Percentiles rank a stretch among this genome's conserved stretches.
Evolutionary conservation across 768 basidiomycete genomes (phyloP).

Genomic region (Xanthoconium purpureum): DNA sequence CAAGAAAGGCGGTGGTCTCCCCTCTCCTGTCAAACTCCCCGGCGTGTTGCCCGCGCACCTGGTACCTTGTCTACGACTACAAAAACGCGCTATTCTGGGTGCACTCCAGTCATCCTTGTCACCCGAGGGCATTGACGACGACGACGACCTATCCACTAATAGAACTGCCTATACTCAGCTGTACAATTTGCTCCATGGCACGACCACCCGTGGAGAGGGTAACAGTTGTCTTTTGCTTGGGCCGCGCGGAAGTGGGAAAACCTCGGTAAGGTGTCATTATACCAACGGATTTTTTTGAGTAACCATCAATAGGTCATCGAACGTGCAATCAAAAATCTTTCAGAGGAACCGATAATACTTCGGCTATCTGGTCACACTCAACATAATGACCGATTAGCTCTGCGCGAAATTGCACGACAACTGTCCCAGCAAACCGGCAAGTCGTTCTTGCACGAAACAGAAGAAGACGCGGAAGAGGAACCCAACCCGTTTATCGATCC

Average conservation of each 20-base stretch:
- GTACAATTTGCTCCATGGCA: slow-evolving; percentile 63
- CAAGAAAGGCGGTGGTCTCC: slow-evolving; percentile 9
- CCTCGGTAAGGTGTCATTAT: slow-evolving; percentile 44
- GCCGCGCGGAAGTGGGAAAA: slow-evolving; percentile 84
- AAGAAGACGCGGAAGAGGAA: slow-evolving; percentile 37
- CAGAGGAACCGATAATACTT: slow-evolving; percentile 63
- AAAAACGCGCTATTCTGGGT: slow-evolving; percentile 55
- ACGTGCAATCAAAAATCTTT: slow-evolving; percentile 46
- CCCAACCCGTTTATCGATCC: slow-evolving; percentile 51
- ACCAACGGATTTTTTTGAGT: slow-evolving; percentile 1
- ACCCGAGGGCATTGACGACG: slow-evolving; percentile 29
- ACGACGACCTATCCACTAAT: slow-evolving; percentile 45
- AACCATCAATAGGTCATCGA: slow-evolving; percentile 52
- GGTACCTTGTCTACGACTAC: slow-evolving; percentile 45
- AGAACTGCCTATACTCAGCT: slow-evolving; percentile 55
- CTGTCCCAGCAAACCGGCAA: slow-evolving; percentile 73
- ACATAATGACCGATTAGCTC: slow-evolving; percentile 81
- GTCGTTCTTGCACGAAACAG: slow-evolving; percentile 42
- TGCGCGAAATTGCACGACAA: slow-evolving; percentile 89
- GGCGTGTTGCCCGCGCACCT: slow-evolving; percentile 40
- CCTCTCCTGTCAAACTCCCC: slow-evolving; percentile 23
- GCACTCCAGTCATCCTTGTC: slow-evolving; percentile 37
- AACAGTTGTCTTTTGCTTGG: slow-evolving; percentile 91
- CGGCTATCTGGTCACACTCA: slow-evolving; percentile 85
- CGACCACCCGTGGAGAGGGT: slow-evolving; percentile 78